A percentile compares a stretch with the other conserved stretches of the same genome.
These are phyloP conservation scores for Talaromyces adpressus DNA, from an alignment of 495 filamentous ascomycete genomes.

Conservation along the genomic window DNA sequence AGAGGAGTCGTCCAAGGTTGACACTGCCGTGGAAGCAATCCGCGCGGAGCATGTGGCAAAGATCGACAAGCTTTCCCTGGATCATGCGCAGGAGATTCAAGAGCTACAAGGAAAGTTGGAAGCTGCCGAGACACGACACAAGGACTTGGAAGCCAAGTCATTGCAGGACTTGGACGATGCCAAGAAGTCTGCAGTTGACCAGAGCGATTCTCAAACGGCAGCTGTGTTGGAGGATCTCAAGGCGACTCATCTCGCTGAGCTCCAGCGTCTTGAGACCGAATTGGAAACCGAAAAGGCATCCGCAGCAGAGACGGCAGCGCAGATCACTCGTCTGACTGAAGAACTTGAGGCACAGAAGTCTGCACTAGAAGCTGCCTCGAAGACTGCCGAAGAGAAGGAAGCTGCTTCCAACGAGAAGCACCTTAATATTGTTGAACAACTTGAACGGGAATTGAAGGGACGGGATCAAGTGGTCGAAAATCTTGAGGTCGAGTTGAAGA, in stretches of 20 bases:
- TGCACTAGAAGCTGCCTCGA: conserved; percentile 20
- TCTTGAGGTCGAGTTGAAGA: conserved; percentile 36
- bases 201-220: conserved; percentile 29
- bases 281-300: conserved; percentile 30
- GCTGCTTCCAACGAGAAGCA: conserved; percentile 26
- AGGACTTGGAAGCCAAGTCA: conserved; percentile 34
- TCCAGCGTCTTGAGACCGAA: conserved; percentile 32
- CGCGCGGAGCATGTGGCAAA: conserved; percentile 32
- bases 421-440: conserved; percentile 22
- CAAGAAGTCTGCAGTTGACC: conserved; percentile 25
- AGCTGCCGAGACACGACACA: conserved; percentile 31
- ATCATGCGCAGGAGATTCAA: conserved; percentile 31
- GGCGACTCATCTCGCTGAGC: conserved; percentile 28
- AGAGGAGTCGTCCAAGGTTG: conserved; percentile 15
- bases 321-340: conserved; percentile 31
- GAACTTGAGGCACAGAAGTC: conserved; percentile 31
- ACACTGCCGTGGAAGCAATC: conserved; percentile 21
- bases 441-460: conserved; percentile 34
- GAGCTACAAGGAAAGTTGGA: conserved; percentile 29
- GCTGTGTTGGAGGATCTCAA: conserved; percentile 34
- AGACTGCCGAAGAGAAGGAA: conserved; percentile 30
- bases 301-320: conserved; percentile 27
- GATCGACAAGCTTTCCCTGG: conserved; percentile 27
- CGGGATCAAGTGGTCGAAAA: conserved; percentile 37
- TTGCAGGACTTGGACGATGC: conserved; percentile 35